A percentile compares a stretch with the other conserved stretches of the same genome.
Evolutionary conservation across 768 basidiomycete species (phyloP).

Genomic region (Lactarius akahatsu): DNA sequence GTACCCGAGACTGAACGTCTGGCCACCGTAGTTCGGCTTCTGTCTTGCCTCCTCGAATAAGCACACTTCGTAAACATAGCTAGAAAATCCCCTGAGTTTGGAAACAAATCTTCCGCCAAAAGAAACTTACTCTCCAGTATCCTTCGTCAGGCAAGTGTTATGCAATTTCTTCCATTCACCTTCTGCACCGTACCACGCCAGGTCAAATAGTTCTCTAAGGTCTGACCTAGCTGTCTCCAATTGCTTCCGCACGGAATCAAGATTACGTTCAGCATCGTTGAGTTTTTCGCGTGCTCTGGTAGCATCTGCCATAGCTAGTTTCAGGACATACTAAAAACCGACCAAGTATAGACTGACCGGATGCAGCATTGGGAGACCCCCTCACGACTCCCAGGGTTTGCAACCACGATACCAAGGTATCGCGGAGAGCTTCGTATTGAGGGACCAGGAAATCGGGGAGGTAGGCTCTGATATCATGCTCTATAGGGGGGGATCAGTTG

Average conservation of each 20-base stretch:
- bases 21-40: conserved; percentile 79
- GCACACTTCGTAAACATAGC: conserved; percentile 94
- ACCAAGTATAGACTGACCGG: conserved; percentile 37
- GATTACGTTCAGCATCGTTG: conserved; percentile 59
- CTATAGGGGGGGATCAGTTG: conserved; percentile 43
- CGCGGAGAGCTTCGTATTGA: conserved; percentile 66
- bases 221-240: conserved; percentile 56
- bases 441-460: conserved; percentile 80
- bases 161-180: conserved; percentile 98
- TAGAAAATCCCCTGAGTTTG: conserved; percentile 35
- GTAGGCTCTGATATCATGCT: conserved; percentile 77
- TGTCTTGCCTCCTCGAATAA: conserved; percentile 87
- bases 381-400: conserved; percentile 59
- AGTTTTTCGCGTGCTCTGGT: conserved; percentile 62
- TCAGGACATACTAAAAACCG: not conserved
- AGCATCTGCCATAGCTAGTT: conserved; percentile 43
- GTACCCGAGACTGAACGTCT: conserved; percentile 79
- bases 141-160: conserved; percentile 71
- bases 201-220: conserved; percentile 63
- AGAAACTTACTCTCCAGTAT: conserved; percentile 82
- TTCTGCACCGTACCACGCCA: conserved; percentile 64
- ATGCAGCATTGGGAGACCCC: conserved; percentile 39
- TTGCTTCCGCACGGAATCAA: conserved; percentile 53
- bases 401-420: conserved; percentile 61
- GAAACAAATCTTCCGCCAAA: not conserved